A percentile compares a stretch with the other conserved stretches of the same genome.
Evolutionary conservation across 306 rosid species (phyloP).

Genomic region (Acacia crassicarpa): DNA sequence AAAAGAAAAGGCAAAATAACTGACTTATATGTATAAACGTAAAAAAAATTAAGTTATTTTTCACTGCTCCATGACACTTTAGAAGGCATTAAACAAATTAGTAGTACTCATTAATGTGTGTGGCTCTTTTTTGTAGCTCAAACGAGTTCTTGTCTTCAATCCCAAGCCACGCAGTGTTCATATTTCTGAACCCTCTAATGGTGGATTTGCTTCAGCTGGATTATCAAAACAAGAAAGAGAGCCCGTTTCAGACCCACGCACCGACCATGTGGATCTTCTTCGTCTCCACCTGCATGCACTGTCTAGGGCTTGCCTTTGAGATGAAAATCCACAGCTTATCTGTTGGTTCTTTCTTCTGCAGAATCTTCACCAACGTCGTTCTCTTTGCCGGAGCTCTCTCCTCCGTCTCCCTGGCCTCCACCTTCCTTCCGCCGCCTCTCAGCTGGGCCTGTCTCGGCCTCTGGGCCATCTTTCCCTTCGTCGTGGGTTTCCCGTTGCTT

Average conservation of each 20-base stretch:
- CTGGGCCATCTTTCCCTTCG: constrained; percentile 15
- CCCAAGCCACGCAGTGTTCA: constrained; percentile 29
- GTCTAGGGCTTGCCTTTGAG: constrained; percentile 29
- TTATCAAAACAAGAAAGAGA: neutral
- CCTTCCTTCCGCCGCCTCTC: constrained; percentile 10
- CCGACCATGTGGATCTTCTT: constrained; percentile 35
- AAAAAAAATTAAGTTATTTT: neutral
- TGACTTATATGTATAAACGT: neutral
- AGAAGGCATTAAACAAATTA: neutral
- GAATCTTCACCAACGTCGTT: constrained; percentile 4
- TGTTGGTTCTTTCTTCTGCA: neutral
- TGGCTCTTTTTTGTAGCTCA: neutral
- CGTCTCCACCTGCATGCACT: constrained; percentile 23
- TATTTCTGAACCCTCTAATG: constrained; percentile 31
- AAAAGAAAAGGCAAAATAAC: too few relatives aligned
- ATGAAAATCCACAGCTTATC: constrained; percentile 1
- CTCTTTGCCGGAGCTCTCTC: constrained; percentile 29
- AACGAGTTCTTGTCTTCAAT: constrained; percentile 23
- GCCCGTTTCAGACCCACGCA: constrained; percentile 22
- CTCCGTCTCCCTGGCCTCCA: constrained; percentile 12
- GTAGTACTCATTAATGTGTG: too few relatives aligned
- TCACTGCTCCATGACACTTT: neutral
- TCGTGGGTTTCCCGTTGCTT: constrained; percentile 5
- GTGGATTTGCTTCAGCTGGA: constrained; percentile 28
- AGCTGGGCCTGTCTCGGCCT: constrained; percentile 1